Evolutionary conservation across 257 asterid species (phyloP).

Genomic region (Ligustrum vulgare): DNA sequence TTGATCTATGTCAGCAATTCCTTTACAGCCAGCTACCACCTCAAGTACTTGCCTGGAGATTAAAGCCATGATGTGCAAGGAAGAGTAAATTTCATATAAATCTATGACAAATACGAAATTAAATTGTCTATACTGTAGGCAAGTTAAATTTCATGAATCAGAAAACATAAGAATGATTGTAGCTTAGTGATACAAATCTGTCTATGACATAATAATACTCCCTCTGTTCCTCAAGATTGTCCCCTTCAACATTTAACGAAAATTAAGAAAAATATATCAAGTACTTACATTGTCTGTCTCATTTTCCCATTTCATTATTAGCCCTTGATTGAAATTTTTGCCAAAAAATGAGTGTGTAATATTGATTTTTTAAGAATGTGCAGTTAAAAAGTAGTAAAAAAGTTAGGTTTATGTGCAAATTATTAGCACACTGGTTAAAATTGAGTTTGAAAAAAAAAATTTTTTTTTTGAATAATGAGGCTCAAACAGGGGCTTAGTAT

Average conservation of each 20-base stretch:
- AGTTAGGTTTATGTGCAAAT: too few relatives aligned
- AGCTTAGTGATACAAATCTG: not conserved
- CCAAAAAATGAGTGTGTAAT: too few relatives aligned
- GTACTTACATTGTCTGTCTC: not conserved
- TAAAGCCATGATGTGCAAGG: not conserved
- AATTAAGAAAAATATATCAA: not conserved
- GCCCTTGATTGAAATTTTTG: too few relatives aligned
- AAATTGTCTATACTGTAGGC: not conserved
- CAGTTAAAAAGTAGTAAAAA: too few relatives aligned
- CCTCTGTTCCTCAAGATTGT: not conserved
- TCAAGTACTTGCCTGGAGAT: constrained; percentile 86
- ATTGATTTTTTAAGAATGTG: too few relatives aligned
- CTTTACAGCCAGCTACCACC: constrained; percentile 91
- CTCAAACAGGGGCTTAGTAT: not conserved
- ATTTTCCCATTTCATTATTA: not conserved
- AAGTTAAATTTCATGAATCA: not conserved
- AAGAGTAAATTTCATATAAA: not conserved
- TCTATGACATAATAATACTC: not conserved
- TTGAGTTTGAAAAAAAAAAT: too few relatives aligned
- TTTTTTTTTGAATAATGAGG: too few relatives aligned
- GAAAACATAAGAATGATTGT: not conserved
- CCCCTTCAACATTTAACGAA: not conserved
- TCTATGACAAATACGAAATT: not conserved
- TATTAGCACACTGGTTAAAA: too few relatives aligned
- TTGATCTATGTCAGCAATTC: constrained; percentile 64